Evolutionary conservation across 2,329 filamentous ascomycete genomes (phyloP), one percentile per base, ranked within the genome.

Genomic region (Microdochium nivale): DNA sequence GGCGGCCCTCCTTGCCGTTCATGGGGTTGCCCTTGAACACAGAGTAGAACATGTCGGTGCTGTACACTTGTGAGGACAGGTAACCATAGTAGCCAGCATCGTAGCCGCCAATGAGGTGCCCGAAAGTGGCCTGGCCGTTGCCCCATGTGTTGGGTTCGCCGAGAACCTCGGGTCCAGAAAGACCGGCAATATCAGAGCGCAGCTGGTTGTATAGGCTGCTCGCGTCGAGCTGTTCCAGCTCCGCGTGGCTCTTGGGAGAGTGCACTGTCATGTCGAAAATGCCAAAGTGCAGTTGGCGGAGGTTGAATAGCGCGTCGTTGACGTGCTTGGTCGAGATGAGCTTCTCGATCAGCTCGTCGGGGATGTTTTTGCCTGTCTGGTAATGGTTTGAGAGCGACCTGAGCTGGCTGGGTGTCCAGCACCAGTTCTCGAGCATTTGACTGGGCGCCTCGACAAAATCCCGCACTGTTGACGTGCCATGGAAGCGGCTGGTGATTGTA

Each of bases 261-360:
- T 94, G 88, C 2, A 92, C 78, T 0, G 82, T 81, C 88, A 94
- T 92, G 65, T 94, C 88, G 59, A 88, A 92, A 54, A 88, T 86
- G 37, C 87, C 88, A 62, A 90, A 90, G 66, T 90, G 83, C 43
- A 94, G 73, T 67, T 92, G 88, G 40, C 85, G 78, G 25, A 92
- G 76, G 63, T 90, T 91, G 70, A 87, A 87, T 4, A 90, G 77
- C 0, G 87, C 87, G 54, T 84, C 87, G 65, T 92, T 92, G 64
- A 92, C 84, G 60, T 90, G 85, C 69, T 90, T 89, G 14, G 87
- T 90, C 48, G 77, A 78, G 61, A 94, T 83, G 54, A 90, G 78
- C 65, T 83, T 87, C 60, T 84, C 74, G 52, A 91, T 84, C 19
- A 94, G 74, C 14, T 86, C 84, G 58, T 89, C 83, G 0, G 88